phyloP scores from a whole-genome alignment of 2,329 filamentous ascomycete species.

The Drechslerella coelobrocha region DNA sequence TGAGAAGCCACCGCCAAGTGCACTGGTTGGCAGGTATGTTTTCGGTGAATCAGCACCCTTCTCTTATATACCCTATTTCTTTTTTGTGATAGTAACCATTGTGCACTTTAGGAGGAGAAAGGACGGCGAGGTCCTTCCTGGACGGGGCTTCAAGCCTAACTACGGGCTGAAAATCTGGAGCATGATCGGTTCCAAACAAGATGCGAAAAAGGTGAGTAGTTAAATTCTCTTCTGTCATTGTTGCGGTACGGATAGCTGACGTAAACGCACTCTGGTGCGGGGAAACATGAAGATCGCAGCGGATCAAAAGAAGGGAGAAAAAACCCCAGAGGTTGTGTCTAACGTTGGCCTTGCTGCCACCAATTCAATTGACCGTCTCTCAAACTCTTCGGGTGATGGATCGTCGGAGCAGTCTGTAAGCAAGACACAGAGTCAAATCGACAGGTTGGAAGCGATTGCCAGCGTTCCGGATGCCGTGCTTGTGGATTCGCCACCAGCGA shows the following conservation, averaged over 20 bases:
- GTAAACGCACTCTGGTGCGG: background rate
- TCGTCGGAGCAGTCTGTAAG: background rate
- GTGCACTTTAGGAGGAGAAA: conserved; percentile 20
- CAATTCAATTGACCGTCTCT: conserved; percentile 7
- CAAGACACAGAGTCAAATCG: conserved; percentile 40
- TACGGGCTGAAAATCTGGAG: conserved; percentile 84
- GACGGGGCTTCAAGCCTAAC: conserved; percentile 60
- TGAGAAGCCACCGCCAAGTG: conserved; percentile 82
- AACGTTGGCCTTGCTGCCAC: conserved; percentile 1
- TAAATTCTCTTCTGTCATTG: no score
- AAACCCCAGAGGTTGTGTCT: background rate
- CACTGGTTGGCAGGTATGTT: conserved; percentile 72
- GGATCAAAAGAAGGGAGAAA: conserved; percentile 27
- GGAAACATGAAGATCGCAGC: conserved; percentile 23
- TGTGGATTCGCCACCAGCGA: conserved; percentile 14
- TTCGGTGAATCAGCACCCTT: background rate
- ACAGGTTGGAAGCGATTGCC: conserved; percentile 30
- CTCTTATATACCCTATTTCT: conserved; percentile 37
- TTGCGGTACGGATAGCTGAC: no score
- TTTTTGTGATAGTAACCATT: conserved; percentile 62
- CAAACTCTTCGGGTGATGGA: conserved; percentile 14
- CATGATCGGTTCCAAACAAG: conserved; percentile 86
- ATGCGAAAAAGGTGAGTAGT: conserved; percentile 74
- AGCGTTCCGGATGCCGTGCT: conserved; percentile 31
- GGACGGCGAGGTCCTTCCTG: conserved; percentile 30